A percentile compares a stretch with the other conserved stretches of the same genome.
phyloP scores from a whole-genome alignment of 1,284 basidiomycete species.

The Cutaneotrichosporon cutaneum region DNA sequence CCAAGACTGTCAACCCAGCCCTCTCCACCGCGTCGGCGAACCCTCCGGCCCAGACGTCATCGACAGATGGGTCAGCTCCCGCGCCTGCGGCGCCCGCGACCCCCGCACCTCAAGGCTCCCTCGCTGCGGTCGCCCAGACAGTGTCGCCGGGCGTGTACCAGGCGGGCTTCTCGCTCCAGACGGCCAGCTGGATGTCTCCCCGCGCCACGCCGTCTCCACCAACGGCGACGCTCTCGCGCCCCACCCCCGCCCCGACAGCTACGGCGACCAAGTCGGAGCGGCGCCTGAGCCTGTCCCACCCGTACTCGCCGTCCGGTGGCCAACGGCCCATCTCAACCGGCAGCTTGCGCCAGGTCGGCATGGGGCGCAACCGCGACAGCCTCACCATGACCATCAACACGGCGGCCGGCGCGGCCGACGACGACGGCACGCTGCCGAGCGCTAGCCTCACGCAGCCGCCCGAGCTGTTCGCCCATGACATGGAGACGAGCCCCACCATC shows the following conservation, averaged over 20 bases:
- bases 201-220: neutral
- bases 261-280: constrained; percentile 12
- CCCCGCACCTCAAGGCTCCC: neutral
- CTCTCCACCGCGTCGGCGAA: neutral
- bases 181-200: neutral
- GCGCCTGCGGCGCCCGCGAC: neutral
- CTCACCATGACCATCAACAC: constrained; percentile 5
- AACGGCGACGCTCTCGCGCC: neutral
- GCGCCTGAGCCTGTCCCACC: constrained; percentile 4
- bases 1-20: neutral
- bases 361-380: neutral
- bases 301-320: constrained; percentile 1
- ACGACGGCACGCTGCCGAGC: constrained; percentile 16
- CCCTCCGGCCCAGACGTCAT: neutral
- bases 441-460: constrained; percentile 18
- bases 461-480: constrained; percentile 18
- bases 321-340: neutral
- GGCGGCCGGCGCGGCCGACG: neutral
- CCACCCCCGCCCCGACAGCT: neutral
- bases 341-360: neutral
- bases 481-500: constrained; percentile 1
- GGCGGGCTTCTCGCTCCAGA: neutral
- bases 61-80: neutral
- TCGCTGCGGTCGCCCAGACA: constrained; percentile 10
- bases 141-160: constrained; percentile 31